These are phyloP conservation scores for Thielaviopsis cerberus DNA, from an alignment of 2,329 filamentous ascomycete species.

Conservation along the genomic window DNA sequence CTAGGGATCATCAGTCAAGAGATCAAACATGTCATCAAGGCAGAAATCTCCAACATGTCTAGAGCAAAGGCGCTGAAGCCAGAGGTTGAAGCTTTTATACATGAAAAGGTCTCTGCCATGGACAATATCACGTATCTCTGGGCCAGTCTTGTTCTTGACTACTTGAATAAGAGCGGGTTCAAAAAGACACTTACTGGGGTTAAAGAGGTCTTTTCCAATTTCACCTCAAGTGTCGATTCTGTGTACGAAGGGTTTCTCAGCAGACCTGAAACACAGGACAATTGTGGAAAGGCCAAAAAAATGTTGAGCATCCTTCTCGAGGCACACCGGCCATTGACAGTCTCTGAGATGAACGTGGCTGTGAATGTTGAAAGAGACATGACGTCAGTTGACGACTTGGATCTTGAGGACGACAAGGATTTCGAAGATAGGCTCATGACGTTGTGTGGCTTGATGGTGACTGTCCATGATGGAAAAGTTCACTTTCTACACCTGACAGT, in stretches of 20 bases:
- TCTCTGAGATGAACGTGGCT: constrained; percentile 18
- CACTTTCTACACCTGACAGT: not conserved
- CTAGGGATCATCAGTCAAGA: no score
- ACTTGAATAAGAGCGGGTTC: no score
- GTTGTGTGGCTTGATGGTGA: not conserved
- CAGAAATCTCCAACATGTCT: no score
- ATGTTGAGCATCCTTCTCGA: constrained; percentile 16
- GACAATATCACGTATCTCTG: not conserved
- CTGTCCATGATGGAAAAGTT: not conserved
- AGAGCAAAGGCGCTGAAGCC: no score
- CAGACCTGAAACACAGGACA: not conserved
- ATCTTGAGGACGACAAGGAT: not conserved
- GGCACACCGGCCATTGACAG: constrained; percentile 15
- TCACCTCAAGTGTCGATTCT: no score
- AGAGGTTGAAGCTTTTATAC: no score
- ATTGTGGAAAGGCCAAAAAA: not conserved
- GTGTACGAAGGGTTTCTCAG: not conserved
- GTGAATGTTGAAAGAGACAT: constrained; percentile 12
- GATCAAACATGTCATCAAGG: no score
- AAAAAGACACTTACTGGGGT: no score
- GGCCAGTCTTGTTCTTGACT: no score
- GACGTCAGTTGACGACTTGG: not conserved
- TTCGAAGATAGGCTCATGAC: not conserved
- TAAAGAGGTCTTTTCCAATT: no score
- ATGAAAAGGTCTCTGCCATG: no score